Conservation (phyloP, 768 basidiomycete genomes). For the Paxillus ammoniavirescens region DNA sequence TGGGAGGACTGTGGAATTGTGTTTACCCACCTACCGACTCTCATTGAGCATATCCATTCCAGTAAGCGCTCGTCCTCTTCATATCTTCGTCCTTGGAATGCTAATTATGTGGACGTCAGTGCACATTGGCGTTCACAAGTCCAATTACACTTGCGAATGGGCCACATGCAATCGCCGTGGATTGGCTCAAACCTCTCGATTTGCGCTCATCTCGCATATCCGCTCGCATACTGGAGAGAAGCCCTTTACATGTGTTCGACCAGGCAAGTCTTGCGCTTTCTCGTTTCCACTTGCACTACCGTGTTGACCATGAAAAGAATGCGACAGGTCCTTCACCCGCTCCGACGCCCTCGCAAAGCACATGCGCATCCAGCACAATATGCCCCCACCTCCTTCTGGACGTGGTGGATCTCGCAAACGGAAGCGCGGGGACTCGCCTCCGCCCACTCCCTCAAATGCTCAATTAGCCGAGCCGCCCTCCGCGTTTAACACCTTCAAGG, state of each 20-base stretch:
- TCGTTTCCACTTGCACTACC: background rate
- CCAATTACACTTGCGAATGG: slow-evolving; percentile 91
- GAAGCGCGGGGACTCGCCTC: slow-evolving; percentile 49
- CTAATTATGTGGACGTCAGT: slow-evolving; percentile 37
- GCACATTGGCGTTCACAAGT: slow-evolving; percentile 82
- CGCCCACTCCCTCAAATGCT: slow-evolving; percentile 15
- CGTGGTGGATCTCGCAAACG: slow-evolving; percentile 71
- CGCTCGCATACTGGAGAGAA: slow-evolving; percentile 94
- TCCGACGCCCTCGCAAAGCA: slow-evolving; percentile 93
- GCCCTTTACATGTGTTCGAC: slow-evolving; percentile 79
- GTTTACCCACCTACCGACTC: slow-evolving; percentile 69
- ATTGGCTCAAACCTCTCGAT: slow-evolving; percentile 82
- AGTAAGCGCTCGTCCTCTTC: slow-evolving; percentile 44
- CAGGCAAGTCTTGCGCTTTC: slow-evolving; percentile 50
- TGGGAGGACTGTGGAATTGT: slow-evolving; percentile 81
- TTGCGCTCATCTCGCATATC: slow-evolving; percentile 87
- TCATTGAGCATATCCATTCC: slow-evolving; percentile 82
- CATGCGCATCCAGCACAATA: slow-evolving; percentile 85
- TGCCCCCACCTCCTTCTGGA: slow-evolving; percentile 69
- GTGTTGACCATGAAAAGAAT: slow-evolving; percentile 52
- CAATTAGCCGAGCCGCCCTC: slow-evolving; percentile 24
- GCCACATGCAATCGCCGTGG: slow-evolving; percentile 75
- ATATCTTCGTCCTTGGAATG: background rate
- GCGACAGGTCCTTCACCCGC: slow-evolving; percentile 93
- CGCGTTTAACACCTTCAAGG: slow-evolving; percentile 62